Percentiles rank a stretch among this genome's conserved stretches.
phyloP scores from a whole-genome alignment of 2,329 filamentous ascomycete genomes.

The Atkinsonella hypoxylon region DNA sequence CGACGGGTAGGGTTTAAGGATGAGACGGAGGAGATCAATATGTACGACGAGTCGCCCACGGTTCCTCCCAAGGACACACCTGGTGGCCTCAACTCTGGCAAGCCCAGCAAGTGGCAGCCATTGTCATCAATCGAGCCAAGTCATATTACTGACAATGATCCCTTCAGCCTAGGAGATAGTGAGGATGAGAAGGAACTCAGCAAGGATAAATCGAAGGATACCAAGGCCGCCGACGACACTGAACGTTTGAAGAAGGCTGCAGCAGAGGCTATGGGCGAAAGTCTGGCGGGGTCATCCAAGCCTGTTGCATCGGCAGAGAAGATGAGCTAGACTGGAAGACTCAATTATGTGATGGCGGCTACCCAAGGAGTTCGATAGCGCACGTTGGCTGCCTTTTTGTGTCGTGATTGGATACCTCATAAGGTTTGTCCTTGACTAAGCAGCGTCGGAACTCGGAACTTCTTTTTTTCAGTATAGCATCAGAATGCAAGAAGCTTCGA shows the following conservation, averaged over 20 bases:
- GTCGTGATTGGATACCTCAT: background rate
- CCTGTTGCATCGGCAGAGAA: slow-evolving; percentile 20
- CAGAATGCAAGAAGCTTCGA: slow-evolving; percentile 1
- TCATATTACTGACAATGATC: slow-evolving; percentile 82
- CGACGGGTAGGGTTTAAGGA: slow-evolving; percentile 48
- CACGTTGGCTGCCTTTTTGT: background rate
- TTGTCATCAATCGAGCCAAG: slow-evolving; percentile 70
- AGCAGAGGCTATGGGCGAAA: slow-evolving; percentile 47
- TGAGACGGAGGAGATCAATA: slow-evolving; percentile 64
- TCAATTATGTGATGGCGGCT: background rate
- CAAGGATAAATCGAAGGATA: slow-evolving; percentile 39
- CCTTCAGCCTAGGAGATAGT: slow-evolving; percentile 90
- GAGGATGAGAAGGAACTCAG: slow-evolving; percentile 67
- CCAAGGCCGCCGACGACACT: slow-evolving; percentile 42
- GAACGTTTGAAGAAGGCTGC: slow-evolving; percentile 56
- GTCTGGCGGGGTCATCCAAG: slow-evolving; percentile 31
- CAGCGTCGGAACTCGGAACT: background rate
- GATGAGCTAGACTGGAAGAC: slow-evolving; percentile 18
- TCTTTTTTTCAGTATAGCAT: slow-evolving; percentile 1
- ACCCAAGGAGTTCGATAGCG: background rate
- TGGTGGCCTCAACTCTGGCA: slow-evolving; percentile 39
- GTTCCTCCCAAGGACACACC: slow-evolving; percentile 38
- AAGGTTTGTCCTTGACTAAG: background rate
- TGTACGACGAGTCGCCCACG: slow-evolving; percentile 55
- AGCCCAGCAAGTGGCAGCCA: slow-evolving; percentile 94